Conservation (phyloP, 2,329 filamentous ascomycete species). For the Hymenoscyphus albidus region DNA sequence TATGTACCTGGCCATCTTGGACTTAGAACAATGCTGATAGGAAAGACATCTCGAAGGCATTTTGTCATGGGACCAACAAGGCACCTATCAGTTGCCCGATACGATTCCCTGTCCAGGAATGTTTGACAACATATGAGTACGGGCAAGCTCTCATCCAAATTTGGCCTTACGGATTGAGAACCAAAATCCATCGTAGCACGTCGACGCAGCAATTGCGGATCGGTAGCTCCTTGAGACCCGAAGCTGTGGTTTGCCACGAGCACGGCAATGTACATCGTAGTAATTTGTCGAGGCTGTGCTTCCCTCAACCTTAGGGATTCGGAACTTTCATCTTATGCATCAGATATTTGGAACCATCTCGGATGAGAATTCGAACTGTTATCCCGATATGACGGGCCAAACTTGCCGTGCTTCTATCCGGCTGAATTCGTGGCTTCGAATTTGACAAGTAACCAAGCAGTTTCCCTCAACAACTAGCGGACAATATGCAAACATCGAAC, state of each 20-base stretch:
- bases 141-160: background rate
- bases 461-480: background rate
- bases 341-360: background rate
- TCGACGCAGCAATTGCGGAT: background rate
- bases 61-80: background rate
- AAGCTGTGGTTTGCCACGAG: conserved; percentile 1
- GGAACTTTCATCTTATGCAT: background rate
- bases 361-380: background rate
- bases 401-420: background rate
- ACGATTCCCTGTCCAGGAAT: background rate
- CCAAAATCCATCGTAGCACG: background rate
- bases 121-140: background rate
- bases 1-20: background rate
- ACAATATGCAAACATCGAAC: background rate
- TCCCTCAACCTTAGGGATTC: background rate
- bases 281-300: background rate
- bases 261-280: background rate
- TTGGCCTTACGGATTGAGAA: background rate
- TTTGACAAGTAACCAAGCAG: background rate
- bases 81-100: background rate
- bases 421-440: background rate
- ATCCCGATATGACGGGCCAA: background rate
- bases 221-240: background rate
- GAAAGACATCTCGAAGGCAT: background rate
- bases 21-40: background rate